These are phyloP conservation scores for Leccinum barrowsii DNA, from an alignment of 768 basidiomycete genomes.

Conservation along the genomic window DNA sequence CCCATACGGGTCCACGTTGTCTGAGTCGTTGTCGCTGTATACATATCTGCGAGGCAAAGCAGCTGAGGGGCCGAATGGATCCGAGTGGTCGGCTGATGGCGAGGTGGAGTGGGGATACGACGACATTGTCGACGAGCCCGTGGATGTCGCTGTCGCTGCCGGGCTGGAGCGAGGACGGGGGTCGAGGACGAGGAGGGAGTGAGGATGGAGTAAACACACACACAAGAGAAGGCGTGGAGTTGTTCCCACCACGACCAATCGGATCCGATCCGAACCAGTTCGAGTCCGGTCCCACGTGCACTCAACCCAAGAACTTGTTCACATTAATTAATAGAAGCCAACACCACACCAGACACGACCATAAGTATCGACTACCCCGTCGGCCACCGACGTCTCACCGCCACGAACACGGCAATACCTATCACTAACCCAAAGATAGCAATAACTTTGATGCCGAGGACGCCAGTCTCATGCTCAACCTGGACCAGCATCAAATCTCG, in stretches of 20 bases:
- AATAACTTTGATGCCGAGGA: constrained; percentile 49
- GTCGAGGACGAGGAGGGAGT: neutral
- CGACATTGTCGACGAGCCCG: constrained; percentile 32
- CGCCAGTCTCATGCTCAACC: constrained; percentile 75
- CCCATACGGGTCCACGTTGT: constrained; percentile 57
- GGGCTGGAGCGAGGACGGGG: constrained; percentile 1
- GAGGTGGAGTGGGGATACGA: constrained; percentile 58
- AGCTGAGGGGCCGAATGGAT: constrained; percentile 56
- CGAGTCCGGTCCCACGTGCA: neutral
- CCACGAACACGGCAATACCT: constrained; percentile 40
- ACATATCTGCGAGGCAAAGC: constrained; percentile 39
- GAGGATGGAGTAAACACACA: neutral
- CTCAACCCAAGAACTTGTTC: neutral
- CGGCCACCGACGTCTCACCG: constrained; percentile 36
- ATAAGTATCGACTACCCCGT: neutral
- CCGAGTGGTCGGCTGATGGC: constrained; percentile 57
- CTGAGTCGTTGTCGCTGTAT: constrained; percentile 77
- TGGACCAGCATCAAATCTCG: constrained; percentile 24
- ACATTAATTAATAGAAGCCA: neutral
- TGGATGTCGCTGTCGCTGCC: constrained; percentile 16
- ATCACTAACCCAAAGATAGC: constrained; percentile 37
- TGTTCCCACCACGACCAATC: constrained; percentile 27
- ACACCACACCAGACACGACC: neutral
- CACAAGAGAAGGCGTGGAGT: constrained; percentile 7
- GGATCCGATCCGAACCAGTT: constrained; percentile 22